Evolutionary conservation across 2,329 filamentous ascomycete genomes (phyloP).

Genomic region (Coniochaeta pulveracea): DNA sequence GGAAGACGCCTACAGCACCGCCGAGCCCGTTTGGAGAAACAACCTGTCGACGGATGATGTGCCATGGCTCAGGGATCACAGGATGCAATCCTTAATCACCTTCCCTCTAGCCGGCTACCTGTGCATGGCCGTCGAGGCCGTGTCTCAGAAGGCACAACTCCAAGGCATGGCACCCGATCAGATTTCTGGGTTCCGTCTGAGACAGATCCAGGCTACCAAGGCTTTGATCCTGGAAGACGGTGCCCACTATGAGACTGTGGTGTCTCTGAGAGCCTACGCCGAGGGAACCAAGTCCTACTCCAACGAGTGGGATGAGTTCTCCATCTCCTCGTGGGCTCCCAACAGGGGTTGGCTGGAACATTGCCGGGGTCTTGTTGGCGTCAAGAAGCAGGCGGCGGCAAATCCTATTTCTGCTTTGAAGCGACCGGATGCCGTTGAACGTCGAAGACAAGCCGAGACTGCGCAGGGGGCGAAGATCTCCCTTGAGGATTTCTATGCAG

Average conservation of each 20-base stretch:
- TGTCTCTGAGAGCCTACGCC: conserved; percentile 11
- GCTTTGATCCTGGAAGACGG: conserved; percentile 18
- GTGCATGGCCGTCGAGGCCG: conserved; percentile 25
- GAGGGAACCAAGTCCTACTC: conserved; percentile 10
- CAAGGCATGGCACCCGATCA: conserved; percentile 6
- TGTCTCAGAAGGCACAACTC: conserved; percentile 12
- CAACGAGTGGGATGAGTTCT: conserved; percentile 15
- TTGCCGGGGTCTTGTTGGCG: not conserved
- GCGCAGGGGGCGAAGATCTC: not conserved
- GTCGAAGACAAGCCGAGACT: not conserved
- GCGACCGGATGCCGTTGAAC: not conserved
- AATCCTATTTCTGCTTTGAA: not conserved
- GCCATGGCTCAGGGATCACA: conserved; percentile 37
- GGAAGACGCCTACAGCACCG: conserved; percentile 18
- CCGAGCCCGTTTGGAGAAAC: conserved; percentile 25
- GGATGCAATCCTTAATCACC: conserved; percentile 32
- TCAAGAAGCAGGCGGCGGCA: not conserved
- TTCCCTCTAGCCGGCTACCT: conserved; percentile 31
- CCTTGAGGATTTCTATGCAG: not conserved
- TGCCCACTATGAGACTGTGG: conserved; percentile 15
- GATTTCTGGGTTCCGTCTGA: conserved; percentile 12
- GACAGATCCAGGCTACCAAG: conserved; percentile 16
- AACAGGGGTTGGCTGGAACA: conserved; percentile 17
- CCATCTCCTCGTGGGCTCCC: conserved; percentile 16
- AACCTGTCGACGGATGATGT: conserved; percentile 21